Evolutionary conservation across 257 asterid genomes (phyloP).

Genomic region (Jasminum sambac): DNA sequence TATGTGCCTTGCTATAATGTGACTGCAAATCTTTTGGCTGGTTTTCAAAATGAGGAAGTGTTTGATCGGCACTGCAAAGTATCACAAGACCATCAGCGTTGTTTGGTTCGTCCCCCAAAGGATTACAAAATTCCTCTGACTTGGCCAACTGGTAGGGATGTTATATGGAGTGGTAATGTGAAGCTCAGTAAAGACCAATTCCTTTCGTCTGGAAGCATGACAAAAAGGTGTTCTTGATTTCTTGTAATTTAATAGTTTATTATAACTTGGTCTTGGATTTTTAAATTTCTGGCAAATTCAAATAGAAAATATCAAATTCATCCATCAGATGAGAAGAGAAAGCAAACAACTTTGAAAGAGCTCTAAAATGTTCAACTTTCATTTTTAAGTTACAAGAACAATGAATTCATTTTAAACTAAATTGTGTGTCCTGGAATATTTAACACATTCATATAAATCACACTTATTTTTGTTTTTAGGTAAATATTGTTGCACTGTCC

Average conservation of each 20-base stretch:
- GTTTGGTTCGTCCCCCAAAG: slow-evolving; percentile 92
- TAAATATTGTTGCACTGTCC: background rate
- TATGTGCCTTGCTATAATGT: slow-evolving; percentile 93
- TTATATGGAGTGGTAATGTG: slow-evolving; percentile 90
- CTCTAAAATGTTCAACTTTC: background rate
- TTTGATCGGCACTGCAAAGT: slow-evolving; percentile 90
- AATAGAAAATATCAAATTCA: background rate
- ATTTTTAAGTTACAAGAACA: background rate
- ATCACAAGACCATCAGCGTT: slow-evolving; percentile 50
- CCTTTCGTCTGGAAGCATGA: slow-evolving; percentile 98
- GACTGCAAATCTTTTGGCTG: slow-evolving; percentile 69
- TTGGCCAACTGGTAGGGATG: slow-evolving; percentile 96
- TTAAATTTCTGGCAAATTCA: slow-evolving; percentile 14
- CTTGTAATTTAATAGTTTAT: background rate
- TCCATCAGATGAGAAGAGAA: background rate
- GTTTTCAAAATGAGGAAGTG: slow-evolving; percentile 82
- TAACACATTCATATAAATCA: background rate
- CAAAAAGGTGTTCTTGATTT: slow-evolving; percentile 67
- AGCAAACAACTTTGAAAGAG: background rate
- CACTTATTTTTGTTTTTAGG: slow-evolving; percentile 4
- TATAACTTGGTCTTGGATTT: background rate
- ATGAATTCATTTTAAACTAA: background rate
- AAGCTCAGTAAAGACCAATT: slow-evolving; percentile 93
- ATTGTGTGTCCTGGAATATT: background rate
- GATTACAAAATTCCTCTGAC: slow-evolving; percentile 89